Conservation (phyloP, 495 filamentous ascomycete genomes). For the Xanthoparmelia taractica region DNA sequence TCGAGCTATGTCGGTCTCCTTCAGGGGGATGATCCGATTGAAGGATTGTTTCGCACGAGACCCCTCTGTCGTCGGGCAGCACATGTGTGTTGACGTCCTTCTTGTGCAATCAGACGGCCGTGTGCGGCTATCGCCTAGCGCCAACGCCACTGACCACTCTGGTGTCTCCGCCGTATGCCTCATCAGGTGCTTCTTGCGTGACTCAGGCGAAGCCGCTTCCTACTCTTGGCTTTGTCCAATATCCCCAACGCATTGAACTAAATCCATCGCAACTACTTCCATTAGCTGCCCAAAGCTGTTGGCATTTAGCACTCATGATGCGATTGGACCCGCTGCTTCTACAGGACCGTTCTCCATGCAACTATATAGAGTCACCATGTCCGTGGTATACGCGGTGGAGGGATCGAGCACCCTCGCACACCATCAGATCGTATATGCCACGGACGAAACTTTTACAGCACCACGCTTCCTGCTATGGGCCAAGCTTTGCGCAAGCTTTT, state of each 20-base stretch:
- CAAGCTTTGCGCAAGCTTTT: background rate
- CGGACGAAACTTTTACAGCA: slow-evolving; percentile 3
- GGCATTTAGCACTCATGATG: background rate
- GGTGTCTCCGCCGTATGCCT: background rate
- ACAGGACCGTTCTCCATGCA: background rate
- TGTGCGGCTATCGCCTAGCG: background rate
- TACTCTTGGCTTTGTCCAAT: background rate
- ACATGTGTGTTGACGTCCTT: background rate
- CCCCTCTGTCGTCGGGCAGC: no score
- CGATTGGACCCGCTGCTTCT: background rate
- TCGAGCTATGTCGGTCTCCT: background rate
- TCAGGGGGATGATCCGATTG: slow-evolving; percentile 1
- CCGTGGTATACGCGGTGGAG: background rate
- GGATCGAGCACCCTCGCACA: background rate
- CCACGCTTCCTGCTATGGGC: background rate
- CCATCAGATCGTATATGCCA: background rate
- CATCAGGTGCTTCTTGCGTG: slow-evolving; percentile 1
- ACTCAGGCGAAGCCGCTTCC: background rate
- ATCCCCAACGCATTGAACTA: background rate
- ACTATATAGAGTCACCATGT: slow-evolving; percentile 1
- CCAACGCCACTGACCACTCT: background rate
- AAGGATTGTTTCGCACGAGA: slow-evolving; percentile 2
- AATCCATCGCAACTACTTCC: background rate
- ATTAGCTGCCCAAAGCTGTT: background rate
- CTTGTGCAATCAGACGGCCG: background rate